Evolutionary conservation across 2,329 filamentous ascomycete genomes (phyloP).

Genomic region (Talaromyces sp.): DNA sequence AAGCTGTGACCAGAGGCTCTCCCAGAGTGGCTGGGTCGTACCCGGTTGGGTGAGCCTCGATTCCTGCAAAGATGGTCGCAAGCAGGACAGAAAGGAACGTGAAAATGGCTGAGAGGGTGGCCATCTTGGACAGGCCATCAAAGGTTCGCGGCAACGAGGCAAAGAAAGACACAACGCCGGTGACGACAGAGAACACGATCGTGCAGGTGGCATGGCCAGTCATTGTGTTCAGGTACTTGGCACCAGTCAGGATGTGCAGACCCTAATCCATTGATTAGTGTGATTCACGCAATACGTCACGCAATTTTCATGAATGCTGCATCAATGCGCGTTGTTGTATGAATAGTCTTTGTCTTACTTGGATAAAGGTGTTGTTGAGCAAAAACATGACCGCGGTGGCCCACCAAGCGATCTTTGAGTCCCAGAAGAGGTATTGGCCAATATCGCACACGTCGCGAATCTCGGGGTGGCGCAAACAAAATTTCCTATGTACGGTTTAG

Average conservation of each 20-base stretch:
- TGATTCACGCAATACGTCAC: neutral
- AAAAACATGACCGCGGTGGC: conserved; percentile 79
- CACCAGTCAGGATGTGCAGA: conserved; percentile 76
- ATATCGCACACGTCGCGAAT: conserved; percentile 91
- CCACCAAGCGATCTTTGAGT: conserved; percentile 65
- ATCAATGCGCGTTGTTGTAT: neutral
- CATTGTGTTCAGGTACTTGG: conserved; percentile 88
- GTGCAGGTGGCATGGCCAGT: conserved; percentile 68
- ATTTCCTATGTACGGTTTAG: conserved; percentile 58
- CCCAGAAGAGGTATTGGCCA: conserved; percentile 91
- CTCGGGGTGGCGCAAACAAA: conserved; percentile 85
- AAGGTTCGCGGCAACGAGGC: conserved; percentile 85
- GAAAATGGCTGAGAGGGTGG: conserved; percentile 73
- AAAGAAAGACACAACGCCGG: conserved; percentile 68
- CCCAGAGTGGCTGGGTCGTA: conserved; percentile 55
- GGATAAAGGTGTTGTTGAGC: conserved; percentile 89
- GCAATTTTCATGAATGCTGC: no score
- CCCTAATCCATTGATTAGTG: conserved; percentile 41
- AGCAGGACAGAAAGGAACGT: conserved; percentile 86
- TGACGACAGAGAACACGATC: conserved; percentile 70
- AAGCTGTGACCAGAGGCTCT: conserved; percentile 60
- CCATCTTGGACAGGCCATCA: conserved; percentile 69
- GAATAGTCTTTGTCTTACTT: conserved; percentile 40
- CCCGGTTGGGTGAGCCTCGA: conserved; percentile 67
- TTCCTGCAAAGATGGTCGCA: conserved; percentile 73